Conservation (phyloP, 2,329 filamentous ascomycete genomes). For the Exserohilum turcica region DNA sequence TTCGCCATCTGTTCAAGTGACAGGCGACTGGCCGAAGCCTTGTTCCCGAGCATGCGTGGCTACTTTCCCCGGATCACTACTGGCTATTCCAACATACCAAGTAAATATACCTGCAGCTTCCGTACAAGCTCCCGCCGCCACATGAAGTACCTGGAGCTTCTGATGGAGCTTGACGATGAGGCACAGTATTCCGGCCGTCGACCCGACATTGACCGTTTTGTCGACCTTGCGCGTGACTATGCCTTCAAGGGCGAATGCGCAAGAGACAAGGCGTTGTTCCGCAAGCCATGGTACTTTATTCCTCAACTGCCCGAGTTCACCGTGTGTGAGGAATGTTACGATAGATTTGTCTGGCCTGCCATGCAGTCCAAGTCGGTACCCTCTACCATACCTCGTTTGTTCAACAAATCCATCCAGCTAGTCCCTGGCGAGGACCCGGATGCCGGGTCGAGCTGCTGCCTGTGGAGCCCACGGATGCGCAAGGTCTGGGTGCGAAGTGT, state of each 20-base stretch:
- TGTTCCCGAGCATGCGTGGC: conserved; percentile 74
- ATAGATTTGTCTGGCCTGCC: conserved; percentile 75
- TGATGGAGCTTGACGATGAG: conserved; percentile 59
- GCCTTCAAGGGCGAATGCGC: conserved; percentile 62
- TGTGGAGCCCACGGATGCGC: conserved; percentile 82
- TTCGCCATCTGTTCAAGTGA: conserved; percentile 80
- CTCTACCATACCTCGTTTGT: conserved; percentile 37
- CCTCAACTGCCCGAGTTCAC: conserved; percentile 76
- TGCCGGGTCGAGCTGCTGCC: conserved; percentile 66
- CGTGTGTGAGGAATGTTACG: conserved; percentile 86
- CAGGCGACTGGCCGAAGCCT: conserved; percentile 69
- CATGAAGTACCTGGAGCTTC: conserved; percentile 60
- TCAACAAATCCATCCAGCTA: conserved; percentile 62
- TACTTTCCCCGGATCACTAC: conserved; percentile 59
- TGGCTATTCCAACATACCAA: conserved; percentile 47
- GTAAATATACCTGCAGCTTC: conserved; percentile 68
- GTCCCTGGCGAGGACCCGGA: conserved; percentile 55
- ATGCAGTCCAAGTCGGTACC: conserved; percentile 55
- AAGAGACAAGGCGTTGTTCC: conserved; percentile 65
- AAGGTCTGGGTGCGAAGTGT: conserved; percentile 71
- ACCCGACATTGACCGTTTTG: conserved; percentile 65
- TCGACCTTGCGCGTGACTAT: conserved; percentile 63
- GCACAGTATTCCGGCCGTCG: conserved; percentile 42
- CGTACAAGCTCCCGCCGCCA: conserved; percentile 65
- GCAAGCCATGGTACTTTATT: conserved; percentile 77